Conservation (phyloP, 768 basidiomycete genomes). For the Boletus vinaceobasis region DNA sequence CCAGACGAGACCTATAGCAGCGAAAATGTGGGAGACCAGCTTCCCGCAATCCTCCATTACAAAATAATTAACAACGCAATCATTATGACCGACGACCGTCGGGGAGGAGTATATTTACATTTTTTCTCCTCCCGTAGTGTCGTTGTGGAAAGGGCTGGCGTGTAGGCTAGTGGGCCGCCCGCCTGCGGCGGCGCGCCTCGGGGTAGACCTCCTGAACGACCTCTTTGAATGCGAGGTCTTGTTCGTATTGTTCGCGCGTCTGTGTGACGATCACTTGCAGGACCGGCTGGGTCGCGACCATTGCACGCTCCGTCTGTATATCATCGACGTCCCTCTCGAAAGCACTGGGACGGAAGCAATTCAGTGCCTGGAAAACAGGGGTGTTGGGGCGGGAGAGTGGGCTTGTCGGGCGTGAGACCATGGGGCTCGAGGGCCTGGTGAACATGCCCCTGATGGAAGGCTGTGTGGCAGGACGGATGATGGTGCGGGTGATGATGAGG, state of each 20-base stretch:
- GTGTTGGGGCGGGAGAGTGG: slow-evolving; percentile 23
- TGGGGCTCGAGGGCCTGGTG: slow-evolving; percentile 31
- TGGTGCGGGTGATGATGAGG: slow-evolving; percentile 35
- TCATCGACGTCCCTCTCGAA: slow-evolving; percentile 34
- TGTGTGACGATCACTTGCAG: slow-evolving; percentile 34
- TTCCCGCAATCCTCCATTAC: slow-evolving; percentile 14
- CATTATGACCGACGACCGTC: slow-evolving; percentile 12
- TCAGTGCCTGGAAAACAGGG: slow-evolving; percentile 26
- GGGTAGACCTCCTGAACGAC: slow-evolving; percentile 26
- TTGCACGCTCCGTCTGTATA: slow-evolving; percentile 20
- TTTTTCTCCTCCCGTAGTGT: slow-evolving; percentile 1
- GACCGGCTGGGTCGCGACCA: slow-evolving; percentile 16
- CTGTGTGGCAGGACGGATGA: slow-evolving; percentile 34
- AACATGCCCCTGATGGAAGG: slow-evolving; percentile 24
- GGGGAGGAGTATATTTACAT: slow-evolving; percentile 7
- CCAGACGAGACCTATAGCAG: background rate
- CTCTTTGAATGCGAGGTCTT: slow-evolving; percentile 33
- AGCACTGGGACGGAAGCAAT: slow-evolving; percentile 32
- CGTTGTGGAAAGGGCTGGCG: background rate
- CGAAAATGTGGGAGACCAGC: slow-evolving; percentile 8
- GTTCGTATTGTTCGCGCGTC: slow-evolving; percentile 32
- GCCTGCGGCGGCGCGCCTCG: slow-evolving; percentile 22
- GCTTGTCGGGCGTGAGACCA: slow-evolving; percentile 26
- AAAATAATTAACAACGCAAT: slow-evolving; percentile 17
- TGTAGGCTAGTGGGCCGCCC: background rate